Evolutionary conservation across 306 rosid genomes (phyloP).

Genomic region (Vigna trinervia): DNA sequence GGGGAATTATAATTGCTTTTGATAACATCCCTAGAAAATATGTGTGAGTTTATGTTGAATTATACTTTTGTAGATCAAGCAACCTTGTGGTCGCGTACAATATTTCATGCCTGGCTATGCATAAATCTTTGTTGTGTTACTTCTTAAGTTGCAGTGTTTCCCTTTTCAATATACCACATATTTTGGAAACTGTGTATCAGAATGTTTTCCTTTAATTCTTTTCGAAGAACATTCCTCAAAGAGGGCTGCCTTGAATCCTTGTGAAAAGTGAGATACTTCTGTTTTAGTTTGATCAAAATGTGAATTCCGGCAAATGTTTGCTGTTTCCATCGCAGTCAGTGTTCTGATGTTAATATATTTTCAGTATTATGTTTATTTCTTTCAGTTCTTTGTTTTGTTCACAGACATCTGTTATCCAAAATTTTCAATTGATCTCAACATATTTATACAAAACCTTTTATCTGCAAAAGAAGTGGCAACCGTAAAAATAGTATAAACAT

Average conservation of each 20-base stretch:
- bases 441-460: neutral
- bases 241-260: neutral
- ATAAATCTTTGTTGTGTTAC: neutral
- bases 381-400: neutral
- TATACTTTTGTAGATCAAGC: slow-evolving; percentile 1
- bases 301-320: neutral
- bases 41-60: neutral
- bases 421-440: slow-evolving; percentile 2
- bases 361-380: slow-evolving; percentile 1
- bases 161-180: neutral
- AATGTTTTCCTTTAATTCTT: neutral
- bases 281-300: neutral
- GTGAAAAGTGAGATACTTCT: slow-evolving; percentile 25
- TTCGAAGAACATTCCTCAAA: neutral
- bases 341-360: slow-evolving; percentile 7
- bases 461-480: slow-evolving; percentile 8
- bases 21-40: neutral
- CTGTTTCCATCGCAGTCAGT: neutral
- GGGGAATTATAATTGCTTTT: slow-evolving; percentile 4
- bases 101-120: neutral
- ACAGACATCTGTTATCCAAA: neutral
- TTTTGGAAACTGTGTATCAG: neutral
- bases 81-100: neutral
- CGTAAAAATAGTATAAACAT: neutral
- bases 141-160: slow-evolving; percentile 15